Conservation (phyloP, 2,329 filamentous ascomycete species). For the Neonectria faginata region DNA sequence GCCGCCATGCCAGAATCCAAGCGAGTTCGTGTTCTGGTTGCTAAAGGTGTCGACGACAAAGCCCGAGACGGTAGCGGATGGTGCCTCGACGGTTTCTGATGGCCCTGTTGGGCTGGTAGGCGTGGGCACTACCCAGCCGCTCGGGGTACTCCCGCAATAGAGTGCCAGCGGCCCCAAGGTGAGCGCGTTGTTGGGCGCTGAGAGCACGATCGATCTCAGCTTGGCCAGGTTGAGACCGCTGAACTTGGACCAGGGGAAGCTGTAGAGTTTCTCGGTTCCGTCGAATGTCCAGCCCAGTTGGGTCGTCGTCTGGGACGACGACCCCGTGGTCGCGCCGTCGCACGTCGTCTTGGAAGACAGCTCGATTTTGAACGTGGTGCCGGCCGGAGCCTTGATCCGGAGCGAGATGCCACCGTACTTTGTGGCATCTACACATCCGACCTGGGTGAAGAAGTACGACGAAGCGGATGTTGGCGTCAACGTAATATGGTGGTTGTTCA, state of each 20-base stretch:
- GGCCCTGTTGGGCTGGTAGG: constrained; percentile 53
- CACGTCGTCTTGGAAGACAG: constrained; percentile 61
- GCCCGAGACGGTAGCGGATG: constrained; percentile 58
- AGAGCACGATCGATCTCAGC: constrained; percentile 64
- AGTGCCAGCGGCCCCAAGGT: constrained; percentile 68
- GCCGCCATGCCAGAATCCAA: constrained; percentile 74
- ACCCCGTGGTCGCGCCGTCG: constrained; percentile 52
- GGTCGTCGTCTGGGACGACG: constrained; percentile 54
- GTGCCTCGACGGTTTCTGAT: constrained; percentile 62
- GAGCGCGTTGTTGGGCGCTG: constrained; percentile 58
- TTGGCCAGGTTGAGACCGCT: constrained; percentile 62
- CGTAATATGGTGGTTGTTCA: constrained; percentile 63
- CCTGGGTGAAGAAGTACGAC: constrained; percentile 70
- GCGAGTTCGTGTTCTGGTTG: constrained; percentile 64
- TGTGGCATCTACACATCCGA: constrained; percentile 65
- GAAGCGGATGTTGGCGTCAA: constrained; percentile 60
- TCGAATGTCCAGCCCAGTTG: constrained; percentile 71
- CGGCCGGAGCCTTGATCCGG: constrained; percentile 64
- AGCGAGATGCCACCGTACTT: constrained; percentile 68
- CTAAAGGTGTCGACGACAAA: constrained; percentile 73
- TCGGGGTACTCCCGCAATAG: constrained; percentile 65
- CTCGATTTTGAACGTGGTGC: constrained; percentile 64
- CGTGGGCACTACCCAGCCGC: constrained; percentile 61
- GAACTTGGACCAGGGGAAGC: constrained; percentile 66
- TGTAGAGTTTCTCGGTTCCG: constrained; percentile 69